A percentile compares a stretch with the other conserved stretches of the same genome.
These are phyloP conservation scores for Diutina sp. DNA, from an alignment of 1,139 yeast genomes.

Conservation along the genomic window DNA sequence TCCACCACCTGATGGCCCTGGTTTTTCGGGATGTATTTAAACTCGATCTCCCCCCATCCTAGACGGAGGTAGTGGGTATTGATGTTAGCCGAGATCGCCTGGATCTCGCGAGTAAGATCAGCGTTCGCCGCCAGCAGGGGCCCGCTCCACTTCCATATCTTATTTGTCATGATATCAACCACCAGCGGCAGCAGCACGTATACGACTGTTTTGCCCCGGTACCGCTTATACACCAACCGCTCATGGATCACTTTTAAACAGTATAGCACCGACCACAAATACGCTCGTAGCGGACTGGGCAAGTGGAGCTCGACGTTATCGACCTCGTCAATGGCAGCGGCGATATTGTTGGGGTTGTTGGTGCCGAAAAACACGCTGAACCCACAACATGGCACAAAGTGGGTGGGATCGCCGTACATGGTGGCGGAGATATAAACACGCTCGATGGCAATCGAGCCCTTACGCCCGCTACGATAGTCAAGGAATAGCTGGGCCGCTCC, in stretches of 20 bases:
- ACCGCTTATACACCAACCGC: not conserved
- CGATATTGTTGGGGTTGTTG: not conserved
- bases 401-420: not conserved
- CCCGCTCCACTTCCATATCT: not conserved
- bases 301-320: not conserved
- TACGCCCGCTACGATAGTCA: not conserved
- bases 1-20: not conserved
- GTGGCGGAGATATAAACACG: not conserved
- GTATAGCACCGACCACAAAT: not conserved
- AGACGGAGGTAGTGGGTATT: not conserved
- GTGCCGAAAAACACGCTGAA: not conserved
- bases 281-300: not conserved
- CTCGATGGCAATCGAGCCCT: not conserved
- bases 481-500: not conserved
- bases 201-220: not conserved
- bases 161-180: not conserved
- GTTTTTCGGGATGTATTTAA: not conserved
- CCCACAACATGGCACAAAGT: slow-evolving; percentile 1
- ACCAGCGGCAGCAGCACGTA: not conserved
- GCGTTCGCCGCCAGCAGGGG: not conserved
- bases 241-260: not conserved
- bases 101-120: not conserved
- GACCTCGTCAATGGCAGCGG: not conserved
- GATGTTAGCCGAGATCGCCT: not conserved
- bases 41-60: slow-evolving; percentile 1